phyloP scores from a whole-genome alignment of 1,284 basidiomycete genomes.

The Hypsizygus ulmarius region DNA sequence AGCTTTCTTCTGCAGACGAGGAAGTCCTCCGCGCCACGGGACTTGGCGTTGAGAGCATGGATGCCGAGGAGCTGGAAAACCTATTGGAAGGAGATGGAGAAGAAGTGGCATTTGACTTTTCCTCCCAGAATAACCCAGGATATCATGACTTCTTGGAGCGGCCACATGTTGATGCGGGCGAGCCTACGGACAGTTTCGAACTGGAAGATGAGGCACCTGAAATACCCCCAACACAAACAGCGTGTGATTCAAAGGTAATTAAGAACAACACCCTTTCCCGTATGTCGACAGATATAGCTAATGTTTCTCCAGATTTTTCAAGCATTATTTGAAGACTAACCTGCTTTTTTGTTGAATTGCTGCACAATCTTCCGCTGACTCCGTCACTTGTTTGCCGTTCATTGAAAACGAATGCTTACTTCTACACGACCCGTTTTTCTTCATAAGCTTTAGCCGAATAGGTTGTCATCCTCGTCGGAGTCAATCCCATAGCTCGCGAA shows the following conservation, averaged over 20 bases:
- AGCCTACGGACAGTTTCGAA: slow-evolving; percentile 28
- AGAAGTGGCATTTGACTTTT: slow-evolving; percentile 49
- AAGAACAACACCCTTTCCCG: background rate
- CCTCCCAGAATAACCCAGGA: slow-evolving; percentile 23
- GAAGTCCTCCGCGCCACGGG: slow-evolving; percentile 54
- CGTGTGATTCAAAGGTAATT: slow-evolving; percentile 17
- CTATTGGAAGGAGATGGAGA: slow-evolving; percentile 67
- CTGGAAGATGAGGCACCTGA: slow-evolving; percentile 35
- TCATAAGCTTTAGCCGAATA: slow-evolving; percentile 20
- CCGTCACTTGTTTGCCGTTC: background rate
- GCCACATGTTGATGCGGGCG: background rate
- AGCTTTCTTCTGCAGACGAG: slow-evolving; percentile 53
- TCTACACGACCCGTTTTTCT: background rate
- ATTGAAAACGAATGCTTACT: background rate
- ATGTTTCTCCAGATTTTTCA: slow-evolving; percentile 44
- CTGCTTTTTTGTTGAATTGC: background rate
- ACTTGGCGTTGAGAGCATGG: slow-evolving; percentile 63
- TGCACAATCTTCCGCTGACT: background rate
- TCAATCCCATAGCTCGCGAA: slow-evolving; percentile 12
- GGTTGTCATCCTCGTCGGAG: slow-evolving; percentile 28
- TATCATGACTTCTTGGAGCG: slow-evolving; percentile 6
- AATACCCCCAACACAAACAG: slow-evolving; percentile 52
- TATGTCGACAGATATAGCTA: background rate
- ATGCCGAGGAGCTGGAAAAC: slow-evolving; percentile 54
- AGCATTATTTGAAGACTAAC: slow-evolving; percentile 66